Conservation (phyloP, 176 grass and related monocot genomes). For the Eleusine coracana region DNA sequence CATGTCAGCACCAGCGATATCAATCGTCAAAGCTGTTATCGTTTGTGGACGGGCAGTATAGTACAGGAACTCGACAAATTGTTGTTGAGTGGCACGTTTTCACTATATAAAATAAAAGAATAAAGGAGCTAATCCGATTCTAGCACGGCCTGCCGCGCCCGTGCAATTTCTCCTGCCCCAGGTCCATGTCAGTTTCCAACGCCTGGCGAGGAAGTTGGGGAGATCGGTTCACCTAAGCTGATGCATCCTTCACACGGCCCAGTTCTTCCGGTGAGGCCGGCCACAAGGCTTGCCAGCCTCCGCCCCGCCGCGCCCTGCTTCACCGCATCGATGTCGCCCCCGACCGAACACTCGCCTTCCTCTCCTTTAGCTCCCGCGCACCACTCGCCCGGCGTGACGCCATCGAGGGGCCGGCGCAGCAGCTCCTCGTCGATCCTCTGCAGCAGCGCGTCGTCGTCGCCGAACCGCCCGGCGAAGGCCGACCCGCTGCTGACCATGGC, state of each 20-base stretch:
- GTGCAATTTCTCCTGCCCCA: neutral
- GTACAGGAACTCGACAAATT: neutral
- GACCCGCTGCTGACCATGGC: slow-evolving; percentile 43
- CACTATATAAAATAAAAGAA: neutral
- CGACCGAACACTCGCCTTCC: slow-evolving; percentile 41
- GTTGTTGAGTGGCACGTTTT: neutral
- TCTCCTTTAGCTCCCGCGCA: slow-evolving; percentile 36
- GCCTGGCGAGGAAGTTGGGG: neutral
- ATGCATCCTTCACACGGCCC: slow-evolving; percentile 26
- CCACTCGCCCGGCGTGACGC: slow-evolving; percentile 56
- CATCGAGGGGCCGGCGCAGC: slow-evolving; percentile 44
- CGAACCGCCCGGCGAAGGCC: slow-evolving; percentile 55
- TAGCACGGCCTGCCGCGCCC: neutral
- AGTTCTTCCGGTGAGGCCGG: slow-evolving; percentile 25
- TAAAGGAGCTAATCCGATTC: neutral
- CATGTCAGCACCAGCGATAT: neutral
- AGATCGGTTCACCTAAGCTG: neutral
- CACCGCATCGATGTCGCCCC: slow-evolving; percentile 49
- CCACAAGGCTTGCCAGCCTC: slow-evolving; percentile 38
- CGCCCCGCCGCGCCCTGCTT: slow-evolving; percentile 29
- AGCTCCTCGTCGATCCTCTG: slow-evolving; percentile 57
- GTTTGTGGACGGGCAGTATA: neutral
- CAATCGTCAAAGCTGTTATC: neutral
- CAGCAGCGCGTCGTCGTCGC: slow-evolving; percentile 53
- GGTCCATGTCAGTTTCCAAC: neutral